These are phyloP conservation scores for Myriangium duriaei DNA, from an alignment of 2,329 filamentous ascomycete species.

Conservation along the genomic window DNA sequence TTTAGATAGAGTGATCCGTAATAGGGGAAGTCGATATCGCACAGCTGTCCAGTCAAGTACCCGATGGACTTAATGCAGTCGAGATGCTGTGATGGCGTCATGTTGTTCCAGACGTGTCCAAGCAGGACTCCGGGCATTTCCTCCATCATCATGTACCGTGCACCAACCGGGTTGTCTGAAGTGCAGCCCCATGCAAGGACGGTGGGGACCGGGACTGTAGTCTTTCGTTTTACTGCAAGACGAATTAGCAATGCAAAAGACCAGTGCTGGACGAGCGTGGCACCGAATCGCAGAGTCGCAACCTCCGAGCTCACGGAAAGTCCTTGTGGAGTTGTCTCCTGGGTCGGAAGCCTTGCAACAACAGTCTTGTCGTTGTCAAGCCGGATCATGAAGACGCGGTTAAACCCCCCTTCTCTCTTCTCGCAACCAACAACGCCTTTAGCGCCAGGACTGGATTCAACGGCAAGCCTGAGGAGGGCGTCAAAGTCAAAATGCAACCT, in stretches of 20 bases:
- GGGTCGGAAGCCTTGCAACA: constrained; percentile 32
- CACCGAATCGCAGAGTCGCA: constrained; percentile 26
- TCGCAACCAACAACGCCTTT: constrained; percentile 23
- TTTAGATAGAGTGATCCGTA: constrained; percentile 8
- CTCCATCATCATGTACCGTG: constrained; percentile 30
- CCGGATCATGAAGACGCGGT: constrained; percentile 31
- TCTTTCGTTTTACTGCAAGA: constrained; percentile 21
- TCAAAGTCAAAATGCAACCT: constrained; percentile 30
- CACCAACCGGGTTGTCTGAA: constrained; percentile 25
- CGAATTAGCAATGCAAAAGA: constrained; percentile 3
- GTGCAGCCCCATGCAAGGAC: constrained; percentile 33
- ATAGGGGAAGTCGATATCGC: constrained; percentile 1
- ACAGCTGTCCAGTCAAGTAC: constrained; percentile 2
- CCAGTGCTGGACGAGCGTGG: not conserved
- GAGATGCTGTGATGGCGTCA: constrained; percentile 7
- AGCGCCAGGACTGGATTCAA: constrained; percentile 27
- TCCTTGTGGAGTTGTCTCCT: constrained; percentile 25
- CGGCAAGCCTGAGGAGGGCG: constrained; percentile 24
- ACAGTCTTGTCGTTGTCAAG: constrained; percentile 26
- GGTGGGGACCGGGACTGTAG: constrained; percentile 28
- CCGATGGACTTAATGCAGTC: constrained; percentile 7
- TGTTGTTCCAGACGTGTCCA: constrained; percentile 16
- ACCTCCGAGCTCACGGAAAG: constrained; percentile 32
- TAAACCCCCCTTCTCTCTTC: constrained; percentile 35
- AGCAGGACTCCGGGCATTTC: constrained; percentile 24